phyloP scores from a whole-genome alignment of 129 eudicot species.

The Ambrosia trifida region DNA sequence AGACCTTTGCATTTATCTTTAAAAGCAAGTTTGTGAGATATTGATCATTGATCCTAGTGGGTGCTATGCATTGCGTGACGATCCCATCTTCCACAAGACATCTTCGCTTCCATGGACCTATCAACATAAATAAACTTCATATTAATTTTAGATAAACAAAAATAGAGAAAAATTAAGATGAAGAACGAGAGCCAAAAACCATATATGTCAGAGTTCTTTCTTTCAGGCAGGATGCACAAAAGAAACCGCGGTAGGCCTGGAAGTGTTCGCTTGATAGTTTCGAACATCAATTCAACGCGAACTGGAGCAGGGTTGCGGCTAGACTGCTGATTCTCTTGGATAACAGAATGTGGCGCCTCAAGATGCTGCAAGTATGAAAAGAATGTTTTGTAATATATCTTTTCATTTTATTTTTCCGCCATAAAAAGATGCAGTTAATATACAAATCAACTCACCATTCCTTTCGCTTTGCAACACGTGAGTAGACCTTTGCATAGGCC shows the following conservation, averaged over 20 bases:
- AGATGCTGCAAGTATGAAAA: constrained; percentile 16
- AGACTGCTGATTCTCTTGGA: constrained; percentile 60
- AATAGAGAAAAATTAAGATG: neutral
- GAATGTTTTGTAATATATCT: neutral
- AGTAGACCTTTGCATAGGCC: constrained; percentile 40
- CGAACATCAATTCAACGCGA: constrained; percentile 75
- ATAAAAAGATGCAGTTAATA: neutral
- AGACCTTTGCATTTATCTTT: constrained; percentile 78
- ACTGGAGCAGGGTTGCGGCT: constrained; percentile 58
- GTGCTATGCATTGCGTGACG: constrained; percentile 84
- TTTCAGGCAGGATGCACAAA: constrained; percentile 64
- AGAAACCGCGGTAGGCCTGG: constrained; percentile 57
- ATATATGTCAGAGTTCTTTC: constrained; percentile 56
- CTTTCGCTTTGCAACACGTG: constrained; percentile 50
- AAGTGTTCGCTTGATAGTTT: constrained; percentile 40
- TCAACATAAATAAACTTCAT: neutral
- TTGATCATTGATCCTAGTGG: constrained; percentile 66
- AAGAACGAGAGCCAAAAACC: constrained; percentile 20
- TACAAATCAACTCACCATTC: constrained; percentile 45
- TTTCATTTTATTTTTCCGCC: constrained; percentile 4
- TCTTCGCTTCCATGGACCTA: constrained; percentile 82
- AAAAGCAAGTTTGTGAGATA: constrained; percentile 73
- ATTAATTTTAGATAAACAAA: neutral
- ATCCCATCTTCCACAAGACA: constrained; percentile 62
- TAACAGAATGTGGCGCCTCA: constrained; percentile 43